Conservation (phyloP, 2,329 filamentous ascomycete species). For the Ophiocordyceps camponoti-saundersi region DNA sequence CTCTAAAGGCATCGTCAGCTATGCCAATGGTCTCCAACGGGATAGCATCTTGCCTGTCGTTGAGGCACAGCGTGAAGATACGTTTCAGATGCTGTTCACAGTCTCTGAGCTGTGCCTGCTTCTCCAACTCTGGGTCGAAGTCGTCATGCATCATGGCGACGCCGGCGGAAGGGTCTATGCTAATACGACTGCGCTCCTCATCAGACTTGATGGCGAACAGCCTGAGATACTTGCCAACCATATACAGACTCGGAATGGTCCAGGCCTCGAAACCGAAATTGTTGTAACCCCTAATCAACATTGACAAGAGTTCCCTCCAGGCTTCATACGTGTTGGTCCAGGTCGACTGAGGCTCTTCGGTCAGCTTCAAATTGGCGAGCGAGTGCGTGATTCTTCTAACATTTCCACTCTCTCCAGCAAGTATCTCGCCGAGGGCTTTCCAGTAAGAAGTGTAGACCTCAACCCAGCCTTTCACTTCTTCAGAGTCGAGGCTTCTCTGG, state of each 20-base stretch:
- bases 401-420: slow-evolving; percentile 30
- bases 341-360: slow-evolving; percentile 27
- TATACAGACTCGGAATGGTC: slow-evolving; percentile 84
- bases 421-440: slow-evolving; percentile 61
- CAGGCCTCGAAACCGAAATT: slow-evolving; percentile 65
- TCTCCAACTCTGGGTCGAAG: slow-evolving; percentile 56
- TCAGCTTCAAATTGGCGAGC: not conserved
- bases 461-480: slow-evolving; percentile 66
- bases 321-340: slow-evolving; percentile 73
- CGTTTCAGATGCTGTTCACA: slow-evolving; percentile 80
- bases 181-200: slow-evolving; percentile 35
- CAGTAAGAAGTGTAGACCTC: slow-evolving; percentile 75
- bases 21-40: not conserved
- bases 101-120: slow-evolving; percentile 77
- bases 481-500: slow-evolving; percentile 36
- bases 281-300: slow-evolving; percentile 66
- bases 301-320: slow-evolving; percentile 73
- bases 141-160: slow-evolving; percentile 55
- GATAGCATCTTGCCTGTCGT: slow-evolving; percentile 51
- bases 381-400: slow-evolving; percentile 8
- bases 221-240: slow-evolving; percentile 71
- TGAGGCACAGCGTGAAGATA: slow-evolving; percentile 80
- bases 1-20: slow-evolving; percentile 28
- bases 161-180: slow-evolving; percentile 18
- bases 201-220: slow-evolving; percentile 86